Base-by-base conservation (phyloP, 129 eudicot genomes). In the Pittosporum tobira region DNA sequence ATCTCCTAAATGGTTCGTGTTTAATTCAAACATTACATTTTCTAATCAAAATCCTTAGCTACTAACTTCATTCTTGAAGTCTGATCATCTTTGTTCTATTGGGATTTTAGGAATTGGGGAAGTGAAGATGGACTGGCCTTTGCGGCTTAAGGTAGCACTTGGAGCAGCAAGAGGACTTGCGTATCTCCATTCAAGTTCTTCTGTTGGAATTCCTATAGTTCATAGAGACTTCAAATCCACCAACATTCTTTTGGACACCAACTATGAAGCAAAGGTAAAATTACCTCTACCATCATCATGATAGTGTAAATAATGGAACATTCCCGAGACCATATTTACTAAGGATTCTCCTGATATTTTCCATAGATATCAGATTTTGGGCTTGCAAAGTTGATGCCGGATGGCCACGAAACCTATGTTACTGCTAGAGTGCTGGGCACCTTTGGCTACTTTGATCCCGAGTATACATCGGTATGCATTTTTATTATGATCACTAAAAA, bases 151-250 rank as follows among this genome's bases (percentile, higher is more conserved):
- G 72, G 91, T 93, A 68, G 99, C 96, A 70, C 55, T 93, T 42
- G 99, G 99, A 40, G 91, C 94, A 67, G 99, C 99, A 75, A 74
- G 80, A 77, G 99, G 99, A 59, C 99, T 93, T 50, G 96, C 99
- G 48, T 93, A 87, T 71, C 78, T 93, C 34, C 99, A 93, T 71
- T 93, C 99, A 47, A 79, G 91, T 77, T 74, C 96, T 36, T 76
- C 95, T 46, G 94, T 87, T 64, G 99, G 99, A 26, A 87, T 87
- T 73, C 99, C 99, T 34, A 91, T 93, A 46, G 78, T 93, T 49
- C 99, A 93, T 49, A 79, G 99, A 75, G 99, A 93, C 71, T 88
- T 93, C 75, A 93, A 93, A 87, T 87, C 99, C 20, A 87, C 96
- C 77, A 93, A 93, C 69, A 79, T 93, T 50, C 96, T 93, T 67